Evolutionary conservation across 1,139 yeast species (phyloP).

Genomic region (Entelexis sorbosivorans): DNA sequence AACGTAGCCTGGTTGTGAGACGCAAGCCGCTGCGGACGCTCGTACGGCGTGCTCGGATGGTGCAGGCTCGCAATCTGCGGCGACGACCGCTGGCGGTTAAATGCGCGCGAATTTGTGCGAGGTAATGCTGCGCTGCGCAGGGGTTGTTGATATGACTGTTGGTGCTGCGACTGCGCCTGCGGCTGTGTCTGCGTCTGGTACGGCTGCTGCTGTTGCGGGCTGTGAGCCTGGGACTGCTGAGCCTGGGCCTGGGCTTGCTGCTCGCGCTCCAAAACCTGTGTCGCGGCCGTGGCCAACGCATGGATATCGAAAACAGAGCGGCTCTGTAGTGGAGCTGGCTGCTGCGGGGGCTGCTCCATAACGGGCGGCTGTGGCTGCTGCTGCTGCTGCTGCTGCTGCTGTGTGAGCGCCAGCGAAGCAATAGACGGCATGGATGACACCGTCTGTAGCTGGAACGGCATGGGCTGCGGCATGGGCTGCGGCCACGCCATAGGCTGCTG

Average conservation of each 20-base stretch:
- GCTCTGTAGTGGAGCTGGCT: not conserved
- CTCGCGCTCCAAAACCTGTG: conserved; percentile 57
- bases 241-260: conserved; percentile 20
- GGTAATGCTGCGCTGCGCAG: not conserved
- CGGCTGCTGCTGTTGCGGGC: not conserved
- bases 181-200: not conserved
- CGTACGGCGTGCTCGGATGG: conserved; percentile 21
- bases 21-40: conserved; percentile 18
- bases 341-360: conserved; percentile 1
- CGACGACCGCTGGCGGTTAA: conserved; percentile 22
- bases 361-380: not conserved
- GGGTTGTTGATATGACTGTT: not conserved
- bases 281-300: conserved; percentile 69
- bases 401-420: not conserved
- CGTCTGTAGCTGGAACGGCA: conserved; percentile 10
- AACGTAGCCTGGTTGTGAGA: conserved; percentile 37
- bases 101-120: not conserved
- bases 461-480: not conserved
- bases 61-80: conserved; percentile 19
- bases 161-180: not conserved
- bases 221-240: not conserved
- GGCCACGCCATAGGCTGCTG: not conserved
- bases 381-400: not conserved
- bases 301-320: conserved; percentile 47
- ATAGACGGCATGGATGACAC: conserved; percentile 14